Conservation (phyloP, 2,329 filamentous ascomycete species). For the Mycosphaerelloides madeirae region DNA sequence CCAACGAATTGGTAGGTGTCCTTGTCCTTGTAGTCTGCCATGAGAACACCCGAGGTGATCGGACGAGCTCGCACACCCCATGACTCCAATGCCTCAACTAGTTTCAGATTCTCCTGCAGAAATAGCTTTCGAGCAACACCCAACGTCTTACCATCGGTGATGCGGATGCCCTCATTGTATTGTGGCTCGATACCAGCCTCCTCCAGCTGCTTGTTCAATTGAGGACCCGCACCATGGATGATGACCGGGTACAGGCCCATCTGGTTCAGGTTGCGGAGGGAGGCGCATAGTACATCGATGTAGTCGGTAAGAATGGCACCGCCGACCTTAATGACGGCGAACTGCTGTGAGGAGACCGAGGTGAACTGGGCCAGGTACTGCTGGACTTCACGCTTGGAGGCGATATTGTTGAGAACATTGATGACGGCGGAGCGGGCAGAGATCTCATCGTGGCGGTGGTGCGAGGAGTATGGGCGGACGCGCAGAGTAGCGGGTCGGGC, state of each 20-base stretch:
- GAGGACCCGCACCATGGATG: slow-evolving; percentile 89
- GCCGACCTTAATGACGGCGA: slow-evolving; percentile 97
- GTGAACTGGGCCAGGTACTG: slow-evolving; percentile 98
- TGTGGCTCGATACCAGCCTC: slow-evolving; percentile 89
- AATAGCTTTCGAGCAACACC: slow-evolving; percentile 88
- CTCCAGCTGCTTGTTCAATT: slow-evolving; percentile 87
- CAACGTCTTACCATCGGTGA: slow-evolving; percentile 93
- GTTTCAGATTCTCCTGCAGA: slow-evolving; percentile 88
- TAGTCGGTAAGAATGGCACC: slow-evolving; percentile 94
- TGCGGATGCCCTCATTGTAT: slow-evolving; percentile 92
- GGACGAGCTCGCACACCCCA: slow-evolving; percentile 85
- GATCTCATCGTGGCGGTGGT: slow-evolving; percentile 42
- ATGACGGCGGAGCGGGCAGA: slow-evolving; percentile 76
- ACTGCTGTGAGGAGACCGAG: slow-evolving; percentile 92
- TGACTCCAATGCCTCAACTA: slow-evolving; percentile 83
- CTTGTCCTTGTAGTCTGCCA: slow-evolving; percentile 91
- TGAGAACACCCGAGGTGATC: slow-evolving; percentile 83
- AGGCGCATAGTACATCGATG: slow-evolving; percentile 83
- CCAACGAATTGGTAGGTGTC: slow-evolving; percentile 94
- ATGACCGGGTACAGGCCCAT: slow-evolving; percentile 93
- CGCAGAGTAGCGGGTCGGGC: slow-evolving; percentile 2
- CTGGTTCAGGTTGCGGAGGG: slow-evolving; percentile 86
- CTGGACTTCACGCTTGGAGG: slow-evolving; percentile 91
- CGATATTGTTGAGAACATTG: slow-evolving; percentile 89
- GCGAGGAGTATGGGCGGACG: slow-evolving; percentile 16